Conservation (phyloP, 345 rosid species). For the Hibiscus tridactylites region DNA sequence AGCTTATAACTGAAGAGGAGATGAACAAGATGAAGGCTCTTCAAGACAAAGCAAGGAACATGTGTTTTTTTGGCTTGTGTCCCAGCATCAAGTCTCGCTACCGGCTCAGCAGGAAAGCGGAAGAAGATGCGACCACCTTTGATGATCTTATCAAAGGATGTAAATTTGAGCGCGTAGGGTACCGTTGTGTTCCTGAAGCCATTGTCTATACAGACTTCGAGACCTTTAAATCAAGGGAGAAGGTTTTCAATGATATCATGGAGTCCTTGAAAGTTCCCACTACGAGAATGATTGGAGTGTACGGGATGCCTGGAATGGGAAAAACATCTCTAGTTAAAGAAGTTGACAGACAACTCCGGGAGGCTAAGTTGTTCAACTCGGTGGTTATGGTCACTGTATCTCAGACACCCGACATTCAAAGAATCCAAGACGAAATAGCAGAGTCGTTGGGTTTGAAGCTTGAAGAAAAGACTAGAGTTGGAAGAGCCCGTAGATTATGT, state of each 20-base stretch:
- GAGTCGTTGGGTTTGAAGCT: neutral
- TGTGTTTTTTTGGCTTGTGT: neutral
- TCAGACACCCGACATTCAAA: neutral
- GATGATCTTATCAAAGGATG: neutral
- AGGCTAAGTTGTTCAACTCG: neutral
- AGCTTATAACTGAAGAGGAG: too few relatives aligned
- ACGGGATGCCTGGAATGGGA: constrained; percentile 19
- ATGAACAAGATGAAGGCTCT: too few relatives aligned
- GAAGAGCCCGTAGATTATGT: neutral
- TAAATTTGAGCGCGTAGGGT: neutral
- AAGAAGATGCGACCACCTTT: too few relatives aligned
- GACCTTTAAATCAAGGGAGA: neutral
- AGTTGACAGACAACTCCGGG: neutral
- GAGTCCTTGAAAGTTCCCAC: neutral
- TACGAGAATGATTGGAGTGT: constrained; percentile 12
- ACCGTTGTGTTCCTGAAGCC: neutral
- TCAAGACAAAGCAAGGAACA: too few relatives aligned
- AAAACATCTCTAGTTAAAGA: constrained; percentile 14
- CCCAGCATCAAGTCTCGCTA: neutral
- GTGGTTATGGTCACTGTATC: constrained; percentile 7
- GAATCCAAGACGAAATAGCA: constrained; percentile 18
- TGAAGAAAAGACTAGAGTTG: neutral
- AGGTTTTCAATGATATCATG: neutral
- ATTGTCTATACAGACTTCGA: neutral
- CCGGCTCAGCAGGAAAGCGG: too few relatives aligned